phyloP scores from a whole-genome alignment of 2,329 filamentous ascomycete species.

The Ceratocystis harringtonii region DNA sequence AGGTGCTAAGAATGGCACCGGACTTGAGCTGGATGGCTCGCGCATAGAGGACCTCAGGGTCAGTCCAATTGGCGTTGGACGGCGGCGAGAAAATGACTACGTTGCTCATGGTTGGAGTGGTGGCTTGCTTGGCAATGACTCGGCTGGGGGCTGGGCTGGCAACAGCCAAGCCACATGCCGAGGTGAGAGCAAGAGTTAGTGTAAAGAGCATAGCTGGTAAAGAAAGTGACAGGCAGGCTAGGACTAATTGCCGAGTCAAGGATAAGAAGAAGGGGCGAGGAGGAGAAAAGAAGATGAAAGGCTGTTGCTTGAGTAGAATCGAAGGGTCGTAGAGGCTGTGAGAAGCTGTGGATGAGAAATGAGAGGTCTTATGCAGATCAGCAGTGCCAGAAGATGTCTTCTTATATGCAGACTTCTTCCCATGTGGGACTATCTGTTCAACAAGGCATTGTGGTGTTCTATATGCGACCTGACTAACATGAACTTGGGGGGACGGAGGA shows the following conservation, averaged over 20 bases:
- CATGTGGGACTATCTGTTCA: not conserved
- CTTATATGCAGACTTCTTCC: not conserved
- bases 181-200: not conserved
- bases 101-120: conserved; percentile 18
- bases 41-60: conserved; percentile 31
- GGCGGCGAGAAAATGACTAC: conserved; percentile 30
- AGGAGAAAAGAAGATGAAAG: not conserved
- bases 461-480: not conserved
- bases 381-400: not conserved
- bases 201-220: not conserved
- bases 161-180: not conserved
- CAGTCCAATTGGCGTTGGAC: conserved; percentile 28
- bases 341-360: not conserved
- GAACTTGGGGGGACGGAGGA: not conserved
- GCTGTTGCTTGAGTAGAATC: not conserved
- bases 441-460: not conserved
- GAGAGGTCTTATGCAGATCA: not conserved
- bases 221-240: no score
- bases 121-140: not conserved
- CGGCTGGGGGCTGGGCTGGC: not conserved
- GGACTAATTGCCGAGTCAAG: no score
- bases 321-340: not conserved
- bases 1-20: conserved; percentile 36
- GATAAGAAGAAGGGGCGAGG: not conserved
- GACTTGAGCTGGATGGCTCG: conserved; percentile 31